Percentiles rank a stretch among this genome's conserved stretches.
Conservation (phyloP, 2,329 filamentous ascomycete genomes). For the Pseudonectria buxi region DNA sequence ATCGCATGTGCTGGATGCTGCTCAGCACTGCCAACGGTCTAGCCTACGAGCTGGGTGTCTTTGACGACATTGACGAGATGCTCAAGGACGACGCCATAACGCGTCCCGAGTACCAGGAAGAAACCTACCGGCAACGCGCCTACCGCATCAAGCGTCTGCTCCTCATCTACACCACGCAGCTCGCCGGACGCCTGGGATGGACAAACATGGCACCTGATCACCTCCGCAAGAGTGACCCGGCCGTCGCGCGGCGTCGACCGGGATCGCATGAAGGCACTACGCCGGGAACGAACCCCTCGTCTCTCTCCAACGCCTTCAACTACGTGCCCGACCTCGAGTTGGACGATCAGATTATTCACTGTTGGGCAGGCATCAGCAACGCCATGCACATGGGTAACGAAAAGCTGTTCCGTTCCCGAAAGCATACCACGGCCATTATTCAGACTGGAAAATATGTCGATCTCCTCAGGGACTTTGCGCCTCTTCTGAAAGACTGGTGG, state of each 20-base stretch:
- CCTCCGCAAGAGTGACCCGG: slow-evolving; percentile 51
- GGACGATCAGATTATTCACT: slow-evolving; percentile 68
- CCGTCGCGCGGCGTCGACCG: slow-evolving; percentile 44
- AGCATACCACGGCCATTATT: slow-evolving; percentile 84
- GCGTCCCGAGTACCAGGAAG: slow-evolving; percentile 64
- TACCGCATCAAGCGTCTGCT: slow-evolving; percentile 79
- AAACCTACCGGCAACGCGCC: slow-evolving; percentile 68
- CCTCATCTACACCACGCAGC: slow-evolving; percentile 85
- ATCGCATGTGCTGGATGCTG: slow-evolving; percentile 97
- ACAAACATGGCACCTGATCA: slow-evolving; percentile 84
- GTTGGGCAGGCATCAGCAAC: slow-evolving; percentile 89
- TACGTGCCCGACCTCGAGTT: slow-evolving; percentile 61
- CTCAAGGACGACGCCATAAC: slow-evolving; percentile 52
- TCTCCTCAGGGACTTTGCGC: slow-evolving; percentile 73
- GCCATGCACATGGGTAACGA: slow-evolving; percentile 90
- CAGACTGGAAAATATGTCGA: slow-evolving; percentile 78
- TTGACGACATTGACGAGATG: slow-evolving; percentile 77
- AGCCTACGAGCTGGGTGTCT: slow-evolving; percentile 90
- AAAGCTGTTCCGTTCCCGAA: slow-evolving; percentile 76
- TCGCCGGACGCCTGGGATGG: slow-evolving; percentile 86
- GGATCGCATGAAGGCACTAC: slow-evolving; percentile 51
- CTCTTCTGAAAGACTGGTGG: slow-evolving; percentile 72
- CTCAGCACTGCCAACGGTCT: slow-evolving; percentile 84
- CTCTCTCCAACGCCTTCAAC: slow-evolving; percentile 52
- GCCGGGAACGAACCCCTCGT: slow-evolving; percentile 52